phyloP scores from a whole-genome alignment of 2,329 filamentous ascomycete genomes.

The Sarocladium strictum region DNA sequence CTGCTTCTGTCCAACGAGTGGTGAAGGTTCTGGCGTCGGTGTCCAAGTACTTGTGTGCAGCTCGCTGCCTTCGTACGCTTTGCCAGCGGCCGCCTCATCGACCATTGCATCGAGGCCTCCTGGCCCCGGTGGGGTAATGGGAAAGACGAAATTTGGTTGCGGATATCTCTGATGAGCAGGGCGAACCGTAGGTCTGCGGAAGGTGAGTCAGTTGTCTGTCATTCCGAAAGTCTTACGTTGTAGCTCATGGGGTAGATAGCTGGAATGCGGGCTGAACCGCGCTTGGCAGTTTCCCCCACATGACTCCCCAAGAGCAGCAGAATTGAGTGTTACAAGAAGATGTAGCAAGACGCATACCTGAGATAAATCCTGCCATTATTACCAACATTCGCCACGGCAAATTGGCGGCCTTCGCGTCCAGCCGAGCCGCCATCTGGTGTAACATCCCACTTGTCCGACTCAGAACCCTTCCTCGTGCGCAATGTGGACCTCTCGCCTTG shows the following conservation, averaged over 20 bases:
- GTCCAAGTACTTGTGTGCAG: slow-evolving; percentile 35
- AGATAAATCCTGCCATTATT: slow-evolving; percentile 79
- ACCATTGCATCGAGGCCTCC: slow-evolving; percentile 46
- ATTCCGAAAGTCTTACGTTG: neutral
- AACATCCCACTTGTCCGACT: slow-evolving; percentile 49
- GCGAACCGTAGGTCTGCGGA: slow-evolving; percentile 51
- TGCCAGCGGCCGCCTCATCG: slow-evolving; percentile 20
- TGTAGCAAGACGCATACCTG: slow-evolving; percentile 47
- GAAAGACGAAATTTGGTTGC: slow-evolving; percentile 55
- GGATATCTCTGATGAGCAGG: slow-evolving; percentile 56
- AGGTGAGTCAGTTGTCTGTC: neutral
- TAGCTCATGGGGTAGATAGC: neutral
- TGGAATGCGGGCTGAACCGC: slow-evolving; percentile 2
- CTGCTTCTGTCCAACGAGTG: slow-evolving; percentile 27
- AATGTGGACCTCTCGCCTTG: slow-evolving; percentile 31
- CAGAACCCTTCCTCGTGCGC: slow-evolving; percentile 44
- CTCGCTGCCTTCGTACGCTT: slow-evolving; percentile 17
- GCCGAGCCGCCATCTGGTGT: slow-evolving; percentile 55
- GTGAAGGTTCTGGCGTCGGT: slow-evolving; percentile 32
- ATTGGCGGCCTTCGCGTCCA: slow-evolving; percentile 62
- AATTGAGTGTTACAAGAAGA: neutral
- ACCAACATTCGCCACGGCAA: slow-evolving; percentile 75
- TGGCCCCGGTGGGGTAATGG: slow-evolving; percentile 54
- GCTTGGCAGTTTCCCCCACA: slow-evolving; percentile 2
- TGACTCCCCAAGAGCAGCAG: neutral